Percentiles rank a stretch among this genome's conserved stretches.
phyloP scores from a whole-genome alignment of 768 basidiomycete species.

The Trametes punicea region DNA sequence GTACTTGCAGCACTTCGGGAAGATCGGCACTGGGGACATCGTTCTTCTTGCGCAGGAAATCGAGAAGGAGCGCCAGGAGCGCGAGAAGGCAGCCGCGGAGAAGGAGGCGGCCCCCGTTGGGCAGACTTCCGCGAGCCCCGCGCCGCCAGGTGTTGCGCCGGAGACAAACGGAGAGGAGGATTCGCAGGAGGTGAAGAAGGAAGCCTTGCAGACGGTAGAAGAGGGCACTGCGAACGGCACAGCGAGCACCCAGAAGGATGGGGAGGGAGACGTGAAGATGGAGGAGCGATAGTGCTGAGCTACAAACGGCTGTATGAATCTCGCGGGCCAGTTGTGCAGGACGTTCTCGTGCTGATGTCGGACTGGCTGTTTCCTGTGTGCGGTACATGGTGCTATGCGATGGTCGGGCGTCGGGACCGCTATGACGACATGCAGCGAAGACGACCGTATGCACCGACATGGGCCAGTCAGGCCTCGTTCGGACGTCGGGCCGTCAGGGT shows the following conservation, averaged over 20 bases:
- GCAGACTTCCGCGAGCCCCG: conserved; percentile 23
- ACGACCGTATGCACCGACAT: background rate
- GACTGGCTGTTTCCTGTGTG: background rate
- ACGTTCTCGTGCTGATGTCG: background rate
- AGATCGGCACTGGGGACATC: conserved; percentile 78
- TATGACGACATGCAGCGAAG: conserved; percentile 1
- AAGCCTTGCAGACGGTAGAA: background rate
- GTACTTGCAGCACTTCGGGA: conserved; percentile 74
- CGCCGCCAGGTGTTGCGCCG: background rate
- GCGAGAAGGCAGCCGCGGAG: conserved; percentile 32
- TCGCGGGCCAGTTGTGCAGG: background rate
- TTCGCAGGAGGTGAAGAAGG: conserved; percentile 5
- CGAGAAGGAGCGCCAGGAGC: conserved; percentile 30
- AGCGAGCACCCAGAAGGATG: conserved; percentile 6
- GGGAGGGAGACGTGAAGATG: conserved; percentile 30
- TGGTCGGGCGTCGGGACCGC: background rate
- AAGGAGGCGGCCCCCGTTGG: conserved; percentile 27
- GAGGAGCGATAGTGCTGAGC: conserved; percentile 17
- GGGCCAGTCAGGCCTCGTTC: conserved; percentile 5
- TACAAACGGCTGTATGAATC: background rate
- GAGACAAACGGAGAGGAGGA: conserved; percentile 1
- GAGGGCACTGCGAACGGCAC: background rate
- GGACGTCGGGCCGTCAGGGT: background rate
- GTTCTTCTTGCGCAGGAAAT: conserved; percentile 30
- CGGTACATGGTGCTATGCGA: background rate